Evolutionary conservation across 805 yeast species (phyloP).

Genomic region (Clavispora santaluciae): DNA sequence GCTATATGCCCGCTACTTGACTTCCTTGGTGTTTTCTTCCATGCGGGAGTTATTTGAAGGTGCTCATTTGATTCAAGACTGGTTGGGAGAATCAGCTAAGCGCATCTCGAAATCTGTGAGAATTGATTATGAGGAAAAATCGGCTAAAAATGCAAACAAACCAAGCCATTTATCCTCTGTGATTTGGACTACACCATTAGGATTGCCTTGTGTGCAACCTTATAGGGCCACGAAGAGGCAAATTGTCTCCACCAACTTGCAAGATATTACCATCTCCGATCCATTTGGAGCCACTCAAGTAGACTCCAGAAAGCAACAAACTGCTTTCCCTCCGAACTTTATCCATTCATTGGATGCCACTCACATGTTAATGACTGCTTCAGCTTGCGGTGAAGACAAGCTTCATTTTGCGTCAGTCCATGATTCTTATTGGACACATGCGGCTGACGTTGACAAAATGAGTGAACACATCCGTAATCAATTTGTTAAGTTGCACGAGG

Average conservation of each 20-base stretch:
- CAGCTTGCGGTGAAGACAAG: constrained; percentile 59
- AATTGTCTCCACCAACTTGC: constrained; percentile 76
- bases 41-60: constrained; percentile 82
- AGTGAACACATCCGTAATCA: constrained; percentile 66
- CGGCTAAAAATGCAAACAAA: constrained; percentile 32
- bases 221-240: constrained; percentile 66
- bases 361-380: constrained; percentile 89
- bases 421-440: constrained; percentile 98
- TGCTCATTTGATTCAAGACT: constrained; percentile 93
- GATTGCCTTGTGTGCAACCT: constrained; percentile 96
- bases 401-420: constrained; percentile 91
- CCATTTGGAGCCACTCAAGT: constrained; percentile 83
- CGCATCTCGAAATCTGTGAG: constrained; percentile 74
- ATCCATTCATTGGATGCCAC: constrained; percentile 95
- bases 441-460: constrained; percentile 73
- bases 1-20: constrained; percentile 51
- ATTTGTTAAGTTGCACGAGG: constrained; percentile 73
- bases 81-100: constrained; percentile 87
- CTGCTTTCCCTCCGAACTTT: constrained; percentile 94
- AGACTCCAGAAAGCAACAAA: constrained; percentile 81
- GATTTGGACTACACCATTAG: constrained; percentile 96
- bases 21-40: constrained; percentile 74
- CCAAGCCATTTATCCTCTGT: constrained; percentile 78
- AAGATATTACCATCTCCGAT: constrained; percentile 80
- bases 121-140: constrained; percentile 49